Evolutionary conservation across 208 protist genomes (phyloP).

Genomic region (Phytomonas sp.): DNA sequence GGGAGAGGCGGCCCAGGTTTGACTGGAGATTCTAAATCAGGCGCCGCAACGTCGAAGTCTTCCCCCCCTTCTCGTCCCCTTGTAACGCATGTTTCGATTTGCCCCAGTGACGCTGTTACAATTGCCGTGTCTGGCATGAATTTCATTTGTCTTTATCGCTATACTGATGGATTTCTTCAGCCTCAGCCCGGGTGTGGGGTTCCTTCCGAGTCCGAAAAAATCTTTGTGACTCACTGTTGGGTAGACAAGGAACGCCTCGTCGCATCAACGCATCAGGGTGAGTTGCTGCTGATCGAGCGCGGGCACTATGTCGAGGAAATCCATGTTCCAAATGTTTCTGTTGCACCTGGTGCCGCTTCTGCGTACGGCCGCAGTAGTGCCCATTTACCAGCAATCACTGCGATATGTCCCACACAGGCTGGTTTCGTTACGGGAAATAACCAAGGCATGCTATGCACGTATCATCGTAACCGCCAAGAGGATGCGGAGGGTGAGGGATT

Average conservation of each 20-base stretch:
- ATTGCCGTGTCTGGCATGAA: constrained; percentile 89
- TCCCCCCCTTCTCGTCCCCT: constrained; percentile 13
- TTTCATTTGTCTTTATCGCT: constrained; percentile 88
- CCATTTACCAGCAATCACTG: neutral
- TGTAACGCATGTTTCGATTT: constrained; percentile 71
- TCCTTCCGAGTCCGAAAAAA: constrained; percentile 24
- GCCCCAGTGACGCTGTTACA: constrained; percentile 77
- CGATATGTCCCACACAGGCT: constrained; percentile 8
- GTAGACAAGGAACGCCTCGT: constrained; percentile 74
- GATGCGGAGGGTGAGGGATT: neutral
- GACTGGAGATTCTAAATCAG: neutral
- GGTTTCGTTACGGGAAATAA: constrained; percentile 72
- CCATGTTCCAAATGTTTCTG: constrained; percentile 17
- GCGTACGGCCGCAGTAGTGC: neutral
- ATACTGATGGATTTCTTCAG: constrained; percentile 84
- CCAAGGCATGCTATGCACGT: constrained; percentile 34
- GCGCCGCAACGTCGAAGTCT: neutral
- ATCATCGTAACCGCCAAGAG: neutral
- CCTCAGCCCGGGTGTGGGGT: constrained; percentile 40
- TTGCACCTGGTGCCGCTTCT: constrained; percentile 12
- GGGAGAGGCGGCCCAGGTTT: neutral
- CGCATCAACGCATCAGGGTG: constrained; percentile 72
- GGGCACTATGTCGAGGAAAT: constrained; percentile 47
- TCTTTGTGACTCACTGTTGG: constrained; percentile 91
- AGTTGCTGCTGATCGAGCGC: constrained; percentile 77